Evolutionary conservation across 495 filamentous ascomycete genomes (phyloP).

Genomic region (Hypoxylon lienhwacheense): DNA sequence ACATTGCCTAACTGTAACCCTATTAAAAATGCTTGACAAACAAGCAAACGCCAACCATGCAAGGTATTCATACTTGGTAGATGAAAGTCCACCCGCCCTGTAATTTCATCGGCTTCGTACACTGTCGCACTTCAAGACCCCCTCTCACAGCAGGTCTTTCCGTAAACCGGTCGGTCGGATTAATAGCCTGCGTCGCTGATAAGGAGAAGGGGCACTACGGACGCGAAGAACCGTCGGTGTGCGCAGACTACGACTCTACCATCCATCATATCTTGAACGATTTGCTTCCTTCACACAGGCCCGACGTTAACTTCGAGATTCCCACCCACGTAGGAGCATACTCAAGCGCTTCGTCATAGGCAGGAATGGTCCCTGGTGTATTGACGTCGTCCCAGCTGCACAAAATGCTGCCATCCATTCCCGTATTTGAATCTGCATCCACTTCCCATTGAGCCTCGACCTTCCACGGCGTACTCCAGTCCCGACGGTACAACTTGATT

Average conservation of each 20-base stretch:
- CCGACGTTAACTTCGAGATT: conserved; percentile 72
- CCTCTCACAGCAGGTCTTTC: background rate
- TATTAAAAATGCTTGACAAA: conserved; percentile 17
- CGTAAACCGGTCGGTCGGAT: background rate
- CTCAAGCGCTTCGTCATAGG: conserved; percentile 76
- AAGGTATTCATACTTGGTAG: conserved; percentile 27
- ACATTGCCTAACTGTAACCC: conserved; percentile 29
- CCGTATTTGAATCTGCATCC: conserved; percentile 30
- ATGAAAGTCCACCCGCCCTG: conserved; percentile 4
- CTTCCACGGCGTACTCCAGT: conserved; percentile 73
- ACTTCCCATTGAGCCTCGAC: conserved; percentile 72
- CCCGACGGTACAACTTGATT: conserved; percentile 68
- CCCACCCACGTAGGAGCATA: conserved; percentile 80
- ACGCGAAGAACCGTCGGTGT: background rate
- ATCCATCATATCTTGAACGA: conserved; percentile 37
- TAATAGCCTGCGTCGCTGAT: background rate
- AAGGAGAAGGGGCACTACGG: conserved; percentile 3
- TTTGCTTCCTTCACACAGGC: conserved; percentile 73
- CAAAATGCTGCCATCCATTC: conserved; percentile 67
- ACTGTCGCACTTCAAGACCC: background rate
- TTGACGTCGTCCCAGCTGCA: conserved; percentile 93
- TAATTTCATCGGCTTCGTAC: background rate
- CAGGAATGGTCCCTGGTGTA: conserved; percentile 69
- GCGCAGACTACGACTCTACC: background rate
- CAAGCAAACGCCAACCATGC: conserved; percentile 33